Evolutionary conservation across 192 early-diverging fungal species (phyloP).

Genomic region (Glomus cerebriforme): DNA sequence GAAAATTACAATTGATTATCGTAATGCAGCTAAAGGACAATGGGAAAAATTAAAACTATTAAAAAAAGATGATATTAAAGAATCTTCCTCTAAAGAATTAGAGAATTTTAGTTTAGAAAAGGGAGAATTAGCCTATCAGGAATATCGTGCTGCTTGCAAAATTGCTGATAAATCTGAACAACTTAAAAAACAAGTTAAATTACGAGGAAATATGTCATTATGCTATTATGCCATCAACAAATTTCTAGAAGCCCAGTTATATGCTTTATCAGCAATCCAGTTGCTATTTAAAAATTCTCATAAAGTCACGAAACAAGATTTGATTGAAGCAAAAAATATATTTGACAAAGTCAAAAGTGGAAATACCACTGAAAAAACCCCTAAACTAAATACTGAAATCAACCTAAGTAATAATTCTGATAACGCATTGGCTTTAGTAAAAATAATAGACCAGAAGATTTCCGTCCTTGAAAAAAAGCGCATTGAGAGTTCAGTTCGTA

Average conservation of each 20-base stretch:
- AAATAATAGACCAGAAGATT: not conserved
- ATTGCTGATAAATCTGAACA: not conserved
- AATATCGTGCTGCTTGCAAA: slow-evolving; percentile 12
- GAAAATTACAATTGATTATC: slow-evolving; percentile 6
- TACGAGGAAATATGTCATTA: slow-evolving; percentile 10
- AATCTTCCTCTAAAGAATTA: not conserved
- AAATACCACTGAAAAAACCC: not conserved
- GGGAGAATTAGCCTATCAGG: not conserved
- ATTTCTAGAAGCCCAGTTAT: not conserved
- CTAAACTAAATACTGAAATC: not conserved
- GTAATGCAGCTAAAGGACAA: not conserved
- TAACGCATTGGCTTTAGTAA: not conserved
- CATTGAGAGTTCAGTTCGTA: not conserved
- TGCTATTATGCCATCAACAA: not conserved
- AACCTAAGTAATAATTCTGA: not conserved
- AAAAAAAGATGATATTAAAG: slow-evolving; percentile 8
- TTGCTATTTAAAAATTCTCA: not conserved
- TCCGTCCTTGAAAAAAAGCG: not conserved
- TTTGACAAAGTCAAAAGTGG: slow-evolving; percentile 7
- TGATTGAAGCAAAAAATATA: not conserved
- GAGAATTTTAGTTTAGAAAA: not conserved
- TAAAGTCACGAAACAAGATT: not conserved
- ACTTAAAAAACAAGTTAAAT: not conserved
- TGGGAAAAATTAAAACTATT: slow-evolving; percentile 1
- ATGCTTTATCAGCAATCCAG: slow-evolving; percentile 10